phyloP scores from a whole-genome alignment of 1,284 basidiomycete species.

The Uromyces viciae-fabae region DNA sequence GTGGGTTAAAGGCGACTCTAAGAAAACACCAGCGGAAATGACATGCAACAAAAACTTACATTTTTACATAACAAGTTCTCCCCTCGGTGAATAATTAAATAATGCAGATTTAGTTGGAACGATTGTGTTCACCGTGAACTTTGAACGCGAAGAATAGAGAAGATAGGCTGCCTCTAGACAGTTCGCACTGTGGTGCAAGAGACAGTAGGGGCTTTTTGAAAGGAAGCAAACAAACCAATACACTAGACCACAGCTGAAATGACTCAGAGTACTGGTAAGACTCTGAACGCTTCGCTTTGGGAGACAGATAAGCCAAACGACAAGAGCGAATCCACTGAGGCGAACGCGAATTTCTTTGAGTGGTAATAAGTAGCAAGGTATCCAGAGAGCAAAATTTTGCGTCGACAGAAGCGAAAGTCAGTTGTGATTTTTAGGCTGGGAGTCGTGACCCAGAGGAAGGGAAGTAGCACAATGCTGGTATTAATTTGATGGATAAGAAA shows the following conservation, averaged over 20 bases:
- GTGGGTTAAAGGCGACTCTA: neutral
- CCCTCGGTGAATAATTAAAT: constrained; percentile 29
- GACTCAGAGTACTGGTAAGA: neutral
- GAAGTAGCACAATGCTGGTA: too few species aligned
- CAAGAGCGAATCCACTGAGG: too few species aligned
- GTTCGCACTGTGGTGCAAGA: neutral
- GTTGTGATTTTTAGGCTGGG: too few species aligned
- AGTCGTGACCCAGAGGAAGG: too few species aligned
- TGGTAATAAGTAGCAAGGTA: neutral
- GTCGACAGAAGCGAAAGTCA: too few species aligned
- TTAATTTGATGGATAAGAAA: too few species aligned
- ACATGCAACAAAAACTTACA: constrained; percentile 29
- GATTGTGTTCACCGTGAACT: constrained; percentile 2
- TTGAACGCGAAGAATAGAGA: constrained; percentile 16
- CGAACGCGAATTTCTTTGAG: neutral
- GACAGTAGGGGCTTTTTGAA: constrained; percentile 9
- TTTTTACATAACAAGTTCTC: constrained; percentile 16
- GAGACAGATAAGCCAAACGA: neutral
- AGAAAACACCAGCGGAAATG: neutral
- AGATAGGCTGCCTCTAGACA: constrained; percentile 9
- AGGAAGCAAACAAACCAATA: constrained; percentile 15
- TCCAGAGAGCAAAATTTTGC: neutral
- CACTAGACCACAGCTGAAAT: neutral
- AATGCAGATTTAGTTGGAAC: constrained; percentile 21
- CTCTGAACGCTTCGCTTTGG: constrained; percentile 1